Percentiles rank a stretch among this genome's conserved stretches.
Evolutionary conservation across 2,329 filamentous ascomycete genomes (phyloP).

Genomic region (Arthrobotrys sinensis): DNA sequence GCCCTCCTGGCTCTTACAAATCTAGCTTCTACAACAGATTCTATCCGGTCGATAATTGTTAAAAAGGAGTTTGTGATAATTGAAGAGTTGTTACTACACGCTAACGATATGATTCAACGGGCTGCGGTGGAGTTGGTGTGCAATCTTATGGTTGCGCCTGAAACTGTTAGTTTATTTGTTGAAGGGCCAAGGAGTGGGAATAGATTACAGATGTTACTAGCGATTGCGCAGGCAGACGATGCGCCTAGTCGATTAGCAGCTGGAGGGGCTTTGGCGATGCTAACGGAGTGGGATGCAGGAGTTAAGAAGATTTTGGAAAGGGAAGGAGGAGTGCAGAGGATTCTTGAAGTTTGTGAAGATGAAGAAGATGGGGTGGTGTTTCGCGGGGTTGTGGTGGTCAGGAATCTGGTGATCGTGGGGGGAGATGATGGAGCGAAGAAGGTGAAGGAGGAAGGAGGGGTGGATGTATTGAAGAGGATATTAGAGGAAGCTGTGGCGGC

Average conservation of each 20-base stretch:
- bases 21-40: conserved; percentile 77
- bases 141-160: conserved; percentile 82
- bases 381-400: conserved; percentile 81
- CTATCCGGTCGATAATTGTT: conserved; percentile 77
- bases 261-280: conserved; percentile 86
- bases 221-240: conserved; percentile 89
- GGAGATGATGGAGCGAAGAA: conserved; percentile 75
- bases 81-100: conserved; percentile 85
- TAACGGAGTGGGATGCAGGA: conserved; percentile 83
- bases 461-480: conserved; percentile 33
- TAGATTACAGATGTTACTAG: conserved; percentile 85
- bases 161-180: conserved; percentile 79
- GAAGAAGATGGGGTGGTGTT: conserved; percentile 70
- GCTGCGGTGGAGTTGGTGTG: conserved; percentile 91
- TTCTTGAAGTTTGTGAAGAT: conserved; percentile 86
- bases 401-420: conserved; percentile 80
- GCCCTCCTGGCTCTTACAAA: conserved; percentile 93
- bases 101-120: conserved; percentile 82
- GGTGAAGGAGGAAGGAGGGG: conserved; percentile 75
- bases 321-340: conserved; percentile 79
- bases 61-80: conserved; percentile 80
- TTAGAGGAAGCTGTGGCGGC: conserved; percentile 28
- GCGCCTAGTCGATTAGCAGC: conserved; percentile 83
- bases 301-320: conserved; percentile 79
- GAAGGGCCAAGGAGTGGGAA: conserved; percentile 73